A percentile compares a stretch with the other conserved stretches of the same genome.
Evolutionary conservation across 257 asterid genomes (phyloP).

Genomic region (Verbascum thapsus): DNA sequence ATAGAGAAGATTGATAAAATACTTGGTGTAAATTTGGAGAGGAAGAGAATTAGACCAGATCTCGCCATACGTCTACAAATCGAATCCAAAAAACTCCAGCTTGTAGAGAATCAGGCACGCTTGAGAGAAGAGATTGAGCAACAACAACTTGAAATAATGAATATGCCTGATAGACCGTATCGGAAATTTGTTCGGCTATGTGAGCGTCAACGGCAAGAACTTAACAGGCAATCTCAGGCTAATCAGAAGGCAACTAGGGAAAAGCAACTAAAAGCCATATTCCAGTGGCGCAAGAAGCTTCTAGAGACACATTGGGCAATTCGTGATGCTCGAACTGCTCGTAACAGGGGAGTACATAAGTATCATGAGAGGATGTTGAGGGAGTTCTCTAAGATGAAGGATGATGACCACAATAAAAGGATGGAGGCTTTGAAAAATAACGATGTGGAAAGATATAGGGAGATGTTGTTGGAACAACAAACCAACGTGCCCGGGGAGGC

Average conservation of each 20-base stretch:
- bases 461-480: conserved; percentile 98
- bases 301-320: conserved; percentile 97
- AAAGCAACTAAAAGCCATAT: conserved; percentile 87
- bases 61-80: conserved; percentile 85
- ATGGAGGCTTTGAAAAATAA: conserved; percentile 99
- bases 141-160: conserved; percentile 93
- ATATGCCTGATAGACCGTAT: conserved; percentile 99
- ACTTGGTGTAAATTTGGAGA: conserved; percentile 85
- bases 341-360: conserved; percentile 97
- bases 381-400: conserved; percentile 94
- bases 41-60: conserved; percentile 95
- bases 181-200: conserved; percentile 90
- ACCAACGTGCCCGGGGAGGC: conserved; percentile 83
- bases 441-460: conserved; percentile 97
- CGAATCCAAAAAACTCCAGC: conserved; percentile 90
- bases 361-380: conserved; percentile 96
- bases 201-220: conserved; percentile 98
- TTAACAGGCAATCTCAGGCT: conserved; percentile 89
- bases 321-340: conserved; percentile 97
- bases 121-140: conserved; percentile 91
- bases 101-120: conserved; percentile 90
- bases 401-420: conserved; percentile 86
- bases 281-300: conserved; percentile 99
- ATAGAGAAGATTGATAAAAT: conserved; percentile 83
- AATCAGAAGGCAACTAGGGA: conserved; percentile 84